phyloP scores from a whole-genome alignment of 2,329 filamentous ascomycete genomes.

The Corinectria fuckeliana region DNA sequence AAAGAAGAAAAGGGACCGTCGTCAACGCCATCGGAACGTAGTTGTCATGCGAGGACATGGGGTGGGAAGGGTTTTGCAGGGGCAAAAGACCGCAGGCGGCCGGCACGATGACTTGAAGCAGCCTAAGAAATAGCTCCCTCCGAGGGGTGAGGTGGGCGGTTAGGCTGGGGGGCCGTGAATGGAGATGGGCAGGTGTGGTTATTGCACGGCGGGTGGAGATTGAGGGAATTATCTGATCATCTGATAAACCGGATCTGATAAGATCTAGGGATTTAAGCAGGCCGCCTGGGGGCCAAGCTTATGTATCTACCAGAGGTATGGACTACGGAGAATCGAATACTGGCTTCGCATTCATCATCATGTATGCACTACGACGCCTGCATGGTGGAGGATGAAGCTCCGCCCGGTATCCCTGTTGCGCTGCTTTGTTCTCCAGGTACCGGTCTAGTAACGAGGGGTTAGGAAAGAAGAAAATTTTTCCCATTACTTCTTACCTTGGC shows the following conservation, averaged over 20 bases:
- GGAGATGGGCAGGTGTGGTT: slow-evolving; percentile 18
- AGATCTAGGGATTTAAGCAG: slow-evolving; percentile 42
- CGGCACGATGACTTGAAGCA: neutral
- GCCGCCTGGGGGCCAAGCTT: neutral
- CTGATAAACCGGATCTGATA: slow-evolving; percentile 59
- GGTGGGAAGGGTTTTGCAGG: slow-evolving; percentile 24
- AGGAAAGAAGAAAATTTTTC: slow-evolving; percentile 12
- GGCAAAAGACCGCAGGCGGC: neutral
- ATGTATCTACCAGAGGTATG: neutral
- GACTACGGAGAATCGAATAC: neutral
- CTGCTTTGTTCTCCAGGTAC: slow-evolving; percentile 17
- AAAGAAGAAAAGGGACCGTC: slow-evolving; percentile 11
- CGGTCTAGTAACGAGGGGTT: slow-evolving; percentile 13
- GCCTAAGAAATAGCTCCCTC: neutral
- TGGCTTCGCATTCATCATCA: too few species aligned
- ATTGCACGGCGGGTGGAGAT: slow-evolving; percentile 38
- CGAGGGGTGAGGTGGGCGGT: neutral
- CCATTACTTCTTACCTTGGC: neutral
- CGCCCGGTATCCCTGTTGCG: slow-evolving; percentile 4
- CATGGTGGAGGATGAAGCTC: slow-evolving; percentile 8
- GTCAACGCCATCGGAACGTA: slow-evolving; percentile 23
- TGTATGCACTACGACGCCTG: neutral
- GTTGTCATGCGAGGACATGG: slow-evolving; percentile 22
- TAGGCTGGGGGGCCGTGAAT: slow-evolving; percentile 19
- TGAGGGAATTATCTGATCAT: slow-evolving; percentile 61